Percentiles rank a stretch among this genome's conserved stretches.
phyloP scores from a whole-genome alignment of 805 yeast species.

The Vanderwaltozyma verrucispora region DNA sequence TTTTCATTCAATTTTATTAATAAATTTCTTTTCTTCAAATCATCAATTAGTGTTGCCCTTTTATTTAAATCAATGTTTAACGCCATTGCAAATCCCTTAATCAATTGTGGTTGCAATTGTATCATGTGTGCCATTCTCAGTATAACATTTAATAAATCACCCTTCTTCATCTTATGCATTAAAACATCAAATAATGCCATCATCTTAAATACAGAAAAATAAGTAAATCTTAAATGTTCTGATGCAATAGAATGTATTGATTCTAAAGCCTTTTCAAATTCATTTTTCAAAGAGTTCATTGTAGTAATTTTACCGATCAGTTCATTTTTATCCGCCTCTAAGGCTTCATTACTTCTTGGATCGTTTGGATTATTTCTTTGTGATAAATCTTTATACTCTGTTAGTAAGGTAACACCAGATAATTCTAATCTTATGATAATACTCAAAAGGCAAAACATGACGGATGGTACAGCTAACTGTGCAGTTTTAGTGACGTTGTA shows the following conservation, averaged over 20 bases:
- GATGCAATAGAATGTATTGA: constrained; percentile 18
- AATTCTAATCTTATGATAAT: constrained; percentile 19
- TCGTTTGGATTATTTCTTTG: background rate
- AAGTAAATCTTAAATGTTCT: constrained; percentile 20
- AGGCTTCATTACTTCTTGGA: background rate
- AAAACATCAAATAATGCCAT: constrained; percentile 23
- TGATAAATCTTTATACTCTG: constrained; percentile 9
- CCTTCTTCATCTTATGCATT: constrained; percentile 21
- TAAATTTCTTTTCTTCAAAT: constrained; percentile 13
- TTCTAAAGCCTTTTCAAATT: constrained; percentile 18
- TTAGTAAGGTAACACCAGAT: constrained; percentile 13
- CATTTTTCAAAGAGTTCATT: constrained; percentile 15
- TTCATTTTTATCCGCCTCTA: background rate
- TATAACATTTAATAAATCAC: constrained; percentile 19
- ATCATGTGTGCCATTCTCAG: constrained; percentile 11
- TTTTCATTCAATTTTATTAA: constrained; percentile 6
- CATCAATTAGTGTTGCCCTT: constrained; percentile 11
- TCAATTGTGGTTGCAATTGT: constrained; percentile 14
- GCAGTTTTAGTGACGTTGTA: constrained; percentile 19
- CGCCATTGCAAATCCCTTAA: constrained; percentile 18
- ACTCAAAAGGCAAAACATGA: constrained; percentile 18
- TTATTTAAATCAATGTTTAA: constrained; percentile 18
- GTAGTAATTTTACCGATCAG: constrained; percentile 13
- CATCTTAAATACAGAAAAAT: constrained; percentile 26
- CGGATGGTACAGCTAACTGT: constrained; percentile 21